Percentiles rank a stretch among this genome's conserved stretches.
Conservation (phyloP, 176 grass and related monocot genomes). For the Avena atlantica region DNA sequence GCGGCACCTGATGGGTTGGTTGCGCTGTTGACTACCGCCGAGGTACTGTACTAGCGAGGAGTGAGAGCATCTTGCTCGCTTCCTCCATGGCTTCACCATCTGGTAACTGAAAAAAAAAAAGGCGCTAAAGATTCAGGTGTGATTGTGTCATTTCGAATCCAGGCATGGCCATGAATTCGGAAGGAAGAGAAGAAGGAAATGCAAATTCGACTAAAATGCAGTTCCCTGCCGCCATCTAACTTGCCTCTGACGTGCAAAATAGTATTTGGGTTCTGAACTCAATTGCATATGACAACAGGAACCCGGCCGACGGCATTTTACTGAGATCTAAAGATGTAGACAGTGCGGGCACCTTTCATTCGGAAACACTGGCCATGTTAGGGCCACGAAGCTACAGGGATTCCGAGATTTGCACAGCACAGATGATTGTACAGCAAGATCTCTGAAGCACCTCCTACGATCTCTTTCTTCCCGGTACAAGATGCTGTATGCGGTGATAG, state of each 20-base stretch:
- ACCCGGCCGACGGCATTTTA: not conserved
- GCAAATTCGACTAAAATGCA: not conserved
- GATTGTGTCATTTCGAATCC: conserved; percentile 32
- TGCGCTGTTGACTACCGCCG: conserved; percentile 32
- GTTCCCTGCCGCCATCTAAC: not conserved
- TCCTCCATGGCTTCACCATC: not conserved
- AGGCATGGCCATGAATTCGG: not conserved
- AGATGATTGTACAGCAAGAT: not conserved
- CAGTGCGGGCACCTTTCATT: no score
- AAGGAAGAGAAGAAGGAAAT: not conserved
- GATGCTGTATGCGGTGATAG: conserved; percentile 26
- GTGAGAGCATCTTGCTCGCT: conserved; percentile 4
- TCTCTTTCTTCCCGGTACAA: not conserved
- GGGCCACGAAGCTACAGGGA: conserved; percentile 12
- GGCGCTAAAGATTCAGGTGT: conserved; percentile 20
- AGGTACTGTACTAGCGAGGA: not conserved
- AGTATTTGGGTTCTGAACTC: not conserved
- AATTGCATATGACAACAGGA: not conserved
- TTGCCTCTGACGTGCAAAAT: not conserved
- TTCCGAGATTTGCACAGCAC: not conserved
- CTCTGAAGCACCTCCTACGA: not conserved
- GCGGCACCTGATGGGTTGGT: conserved; percentile 40
- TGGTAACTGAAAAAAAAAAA: conserved; percentile 22
- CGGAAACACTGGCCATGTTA: not conserved
- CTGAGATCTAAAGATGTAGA: not conserved